A percentile compares a stretch with the other conserved stretches of the same genome.
Conservation (phyloP, 1,284 basidiomycete genomes). For the Ustilago sp. region DNA sequence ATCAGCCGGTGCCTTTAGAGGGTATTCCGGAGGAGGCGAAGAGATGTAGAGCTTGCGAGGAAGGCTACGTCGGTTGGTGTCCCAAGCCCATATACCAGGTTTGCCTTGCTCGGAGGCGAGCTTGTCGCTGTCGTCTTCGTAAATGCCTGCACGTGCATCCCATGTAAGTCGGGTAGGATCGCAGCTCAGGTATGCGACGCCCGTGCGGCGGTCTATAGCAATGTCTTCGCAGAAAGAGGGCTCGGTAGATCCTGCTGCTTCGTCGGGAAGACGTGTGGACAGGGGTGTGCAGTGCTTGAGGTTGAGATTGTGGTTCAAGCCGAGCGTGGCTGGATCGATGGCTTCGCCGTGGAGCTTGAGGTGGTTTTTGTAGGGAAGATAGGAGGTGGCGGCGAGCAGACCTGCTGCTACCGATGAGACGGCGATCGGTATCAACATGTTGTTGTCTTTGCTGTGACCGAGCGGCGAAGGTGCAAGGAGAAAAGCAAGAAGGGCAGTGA, state of each 20-base stretch:
- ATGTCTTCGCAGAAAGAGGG: slow-evolving; percentile 58
- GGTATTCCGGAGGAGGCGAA: slow-evolving; percentile 39
- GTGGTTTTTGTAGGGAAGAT: slow-evolving; percentile 44
- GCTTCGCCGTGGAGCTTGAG: slow-evolving; percentile 41
- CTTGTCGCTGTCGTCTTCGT: slow-evolving; percentile 31
- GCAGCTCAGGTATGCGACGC: slow-evolving; percentile 56
- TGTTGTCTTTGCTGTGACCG: not conserved
- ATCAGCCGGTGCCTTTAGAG: slow-evolving; percentile 31
- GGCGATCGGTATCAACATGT: slow-evolving; percentile 38
- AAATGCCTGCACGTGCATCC: slow-evolving; percentile 49
- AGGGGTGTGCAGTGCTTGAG: slow-evolving; percentile 39
- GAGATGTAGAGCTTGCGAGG: slow-evolving; percentile 46
- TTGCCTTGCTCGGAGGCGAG: slow-evolving; percentile 25
- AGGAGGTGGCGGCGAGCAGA: slow-evolving; percentile 41
- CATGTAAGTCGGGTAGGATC: slow-evolving; percentile 53
- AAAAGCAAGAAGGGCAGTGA: slow-evolving; percentile 7
- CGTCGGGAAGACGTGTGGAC: slow-evolving; percentile 28
- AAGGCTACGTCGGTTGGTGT: slow-evolving; percentile 29
- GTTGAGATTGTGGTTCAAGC: slow-evolving; percentile 25
- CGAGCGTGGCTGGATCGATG: slow-evolving; percentile 6
- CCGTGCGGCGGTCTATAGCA: slow-evolving; percentile 43
- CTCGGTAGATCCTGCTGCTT: slow-evolving; percentile 42
- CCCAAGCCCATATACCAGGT: slow-evolving; percentile 56
- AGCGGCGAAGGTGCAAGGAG: slow-evolving; percentile 10
- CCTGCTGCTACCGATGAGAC: slow-evolving; percentile 40